Base-by-base conservation (phyloP, 2,329 filamentous ascomycete genomes). In the Diaporthe australafricana region DNA sequence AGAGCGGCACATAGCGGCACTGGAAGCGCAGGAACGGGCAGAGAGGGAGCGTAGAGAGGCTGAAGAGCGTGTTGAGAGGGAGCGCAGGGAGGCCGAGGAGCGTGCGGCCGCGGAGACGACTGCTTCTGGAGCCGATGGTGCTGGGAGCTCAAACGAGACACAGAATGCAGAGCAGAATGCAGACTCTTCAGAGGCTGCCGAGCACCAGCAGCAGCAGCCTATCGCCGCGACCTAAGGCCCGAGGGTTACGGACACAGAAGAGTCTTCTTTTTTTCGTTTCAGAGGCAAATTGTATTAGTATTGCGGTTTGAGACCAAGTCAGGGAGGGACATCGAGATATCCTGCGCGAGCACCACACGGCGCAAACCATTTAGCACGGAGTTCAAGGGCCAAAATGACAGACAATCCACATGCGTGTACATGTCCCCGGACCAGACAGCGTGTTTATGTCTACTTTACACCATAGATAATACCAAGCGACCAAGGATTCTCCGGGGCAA, bases 1-100 rank as follows among this genome's bases (percentile, higher is more conserved):
- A 0, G 90, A 92, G 80, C 83, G 89, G 62, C 90, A 92, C 73
- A 91, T 92, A 73, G 87, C 87, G 30, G 85, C 88, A 55, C 79
- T 90, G 2, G 88, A 90, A 75, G 87, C 85, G 5, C 85, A 88
- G 70, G 86, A 84, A 48, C 81, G 85, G 63, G 83, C 80, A 2
- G 86, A 86, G 75, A 78, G 81, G 50, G 80, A 84, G 73, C 81
- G 85, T 32, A 81, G 81, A 75, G 84, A 87, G 71, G 83, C 81
- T 1, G 84, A 82, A 48, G 83, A 81, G 35, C 82, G 80, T 6
- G 81, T 80, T 1, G 82, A 81, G 5, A 80, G 78, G 0, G 81
- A 81, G 16, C 81, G 81, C 52, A 78, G 82, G 48, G 80, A 79
- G 38, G 78, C 78, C 17, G 66, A 60, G 48, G 47, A 73, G 57